phyloP scores from a whole-genome alignment of 2,329 filamentous ascomycete species.

The Monilinia vaccinii-corymbosi region DNA sequence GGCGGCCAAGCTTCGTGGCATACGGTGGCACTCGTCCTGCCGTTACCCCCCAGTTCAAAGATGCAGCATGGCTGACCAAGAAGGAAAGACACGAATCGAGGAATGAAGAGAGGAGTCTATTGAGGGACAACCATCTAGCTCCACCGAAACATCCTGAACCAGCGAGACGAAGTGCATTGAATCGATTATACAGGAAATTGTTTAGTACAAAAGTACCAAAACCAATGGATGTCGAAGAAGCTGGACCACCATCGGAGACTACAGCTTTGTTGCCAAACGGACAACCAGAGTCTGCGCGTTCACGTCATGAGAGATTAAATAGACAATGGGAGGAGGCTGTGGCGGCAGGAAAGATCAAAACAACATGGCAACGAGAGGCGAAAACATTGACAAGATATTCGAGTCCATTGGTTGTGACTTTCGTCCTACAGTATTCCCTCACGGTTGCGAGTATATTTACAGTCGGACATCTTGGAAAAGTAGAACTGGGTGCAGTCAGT shows the following conservation, averaged over 20 bases:
- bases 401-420: slow-evolving; percentile 61
- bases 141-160: slow-evolving; percentile 46
- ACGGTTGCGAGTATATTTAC: slow-evolving; percentile 76
- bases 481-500: slow-evolving; percentile 58
- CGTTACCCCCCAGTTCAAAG: slow-evolving; percentile 48
- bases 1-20: slow-evolving; percentile 67
- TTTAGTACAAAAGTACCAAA: slow-evolving; percentile 49
- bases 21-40: slow-evolving; percentile 63
- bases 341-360: slow-evolving; percentile 68
- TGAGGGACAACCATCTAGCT: slow-evolving; percentile 57
- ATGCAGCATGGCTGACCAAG: slow-evolving; percentile 40
- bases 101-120: slow-evolving; percentile 49
- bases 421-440: slow-evolving; percentile 73
- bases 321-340: slow-evolving; percentile 83
- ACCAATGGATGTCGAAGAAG: slow-evolving; percentile 34
- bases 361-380: slow-evolving; percentile 83
- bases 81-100: slow-evolving; percentile 48
- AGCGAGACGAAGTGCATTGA: slow-evolving; percentile 30
- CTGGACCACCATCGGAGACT: slow-evolving; percentile 31
- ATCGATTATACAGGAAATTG: slow-evolving; percentile 33
- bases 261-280: slow-evolving; percentile 34
- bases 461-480: slow-evolving; percentile 64
- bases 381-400: slow-evolving; percentile 71
- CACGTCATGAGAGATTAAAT: slow-evolving; percentile 50
- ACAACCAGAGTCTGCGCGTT: slow-evolving; percentile 34